A percentile compares a stretch with the other conserved stretches of the same genome.
These are phyloP conservation scores for Auricularia sp. DNA, from an alignment of 768 basidiomycete genomes.

Conservation along the genomic window DNA sequence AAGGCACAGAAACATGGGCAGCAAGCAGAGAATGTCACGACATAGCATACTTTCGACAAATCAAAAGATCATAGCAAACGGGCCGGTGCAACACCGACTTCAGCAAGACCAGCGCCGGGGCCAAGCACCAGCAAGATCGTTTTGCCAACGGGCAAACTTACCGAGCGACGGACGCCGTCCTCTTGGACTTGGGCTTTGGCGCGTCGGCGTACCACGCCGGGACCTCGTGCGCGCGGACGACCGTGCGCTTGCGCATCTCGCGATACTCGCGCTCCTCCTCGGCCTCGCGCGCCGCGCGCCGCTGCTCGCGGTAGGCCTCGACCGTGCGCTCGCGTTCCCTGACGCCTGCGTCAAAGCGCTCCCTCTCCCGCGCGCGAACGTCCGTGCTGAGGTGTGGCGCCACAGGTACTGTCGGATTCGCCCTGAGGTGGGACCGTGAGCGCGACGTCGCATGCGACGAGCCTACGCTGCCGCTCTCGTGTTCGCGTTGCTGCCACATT, in stretches of 20 bases:
- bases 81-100: too few species aligned
- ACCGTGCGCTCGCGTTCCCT: constrained; percentile 46
- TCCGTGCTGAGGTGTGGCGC: constrained; percentile 44
- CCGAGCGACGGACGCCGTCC: constrained; percentile 10
- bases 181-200: constrained; percentile 38
- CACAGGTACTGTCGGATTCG: constrained; percentile 37
- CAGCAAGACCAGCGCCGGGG: too few species aligned
- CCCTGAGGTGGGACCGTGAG: constrained; percentile 39
- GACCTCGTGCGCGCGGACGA: constrained; percentile 60
- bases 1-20: too few species aligned
- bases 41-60: too few species aligned
- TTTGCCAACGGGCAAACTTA: too few species aligned
- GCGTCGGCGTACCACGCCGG: constrained; percentile 70
- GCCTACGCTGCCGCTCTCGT: not conserved
- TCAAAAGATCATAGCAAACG: too few species aligned
- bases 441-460: not conserved
- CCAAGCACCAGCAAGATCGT: too few species aligned
- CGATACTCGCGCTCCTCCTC: constrained; percentile 51
- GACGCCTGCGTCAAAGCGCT: constrained; percentile 49
- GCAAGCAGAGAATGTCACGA: too few species aligned
- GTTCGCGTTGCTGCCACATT: constrained; percentile 9
- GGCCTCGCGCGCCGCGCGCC: constrained; percentile 35
- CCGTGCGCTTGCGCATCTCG: constrained; percentile 50
- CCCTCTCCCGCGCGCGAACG: constrained; percentile 48
- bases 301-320: constrained; percentile 36